Percentiles rank a stretch among this genome's conserved stretches.
phyloP scores from a whole-genome alignment of 129 eudicot genomes.

The Kitagawia praeruptora region DNA sequence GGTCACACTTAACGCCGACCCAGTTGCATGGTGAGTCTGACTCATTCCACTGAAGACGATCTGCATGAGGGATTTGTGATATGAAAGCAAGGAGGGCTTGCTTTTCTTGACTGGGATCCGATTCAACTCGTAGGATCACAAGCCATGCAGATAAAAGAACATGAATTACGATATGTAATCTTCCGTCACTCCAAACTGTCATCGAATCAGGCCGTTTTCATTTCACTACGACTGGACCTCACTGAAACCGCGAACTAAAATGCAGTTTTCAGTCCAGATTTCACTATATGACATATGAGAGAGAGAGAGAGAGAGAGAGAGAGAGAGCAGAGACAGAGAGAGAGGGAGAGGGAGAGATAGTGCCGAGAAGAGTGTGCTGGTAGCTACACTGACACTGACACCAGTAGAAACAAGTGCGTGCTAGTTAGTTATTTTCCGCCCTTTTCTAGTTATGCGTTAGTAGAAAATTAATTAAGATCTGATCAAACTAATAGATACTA shows the following conservation, averaged over 20 bases:
- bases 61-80: conserved; percentile 49
- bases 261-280: background rate
- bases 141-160: background rate
- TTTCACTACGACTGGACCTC: background rate
- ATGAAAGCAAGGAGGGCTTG: conserved; percentile 62
- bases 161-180: background rate
- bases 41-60: conserved; percentile 54
- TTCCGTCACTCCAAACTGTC: background rate
- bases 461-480: too few species aligned
- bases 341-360: background rate
- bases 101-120: conserved; percentile 70
- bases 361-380: background rate
- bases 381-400: background rate
- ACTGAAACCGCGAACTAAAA: background rate
- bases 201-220: background rate
- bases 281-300: too few species aligned
- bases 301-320: too few species aligned
- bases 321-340: background rate
- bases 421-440: too few species aligned
- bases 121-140: conserved; percentile 7
- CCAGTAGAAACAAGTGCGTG: background rate
- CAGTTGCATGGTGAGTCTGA: conserved; percentile 61
- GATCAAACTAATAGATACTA: too few species aligned
- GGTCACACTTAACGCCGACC: conserved; percentile 70
- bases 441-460: background rate